Percentiles rank a stretch among this genome's conserved stretches.
phyloP scores from a whole-genome alignment of 192 early-diverging fungal genomes.

The Obelidium mucronatum region DNA sequence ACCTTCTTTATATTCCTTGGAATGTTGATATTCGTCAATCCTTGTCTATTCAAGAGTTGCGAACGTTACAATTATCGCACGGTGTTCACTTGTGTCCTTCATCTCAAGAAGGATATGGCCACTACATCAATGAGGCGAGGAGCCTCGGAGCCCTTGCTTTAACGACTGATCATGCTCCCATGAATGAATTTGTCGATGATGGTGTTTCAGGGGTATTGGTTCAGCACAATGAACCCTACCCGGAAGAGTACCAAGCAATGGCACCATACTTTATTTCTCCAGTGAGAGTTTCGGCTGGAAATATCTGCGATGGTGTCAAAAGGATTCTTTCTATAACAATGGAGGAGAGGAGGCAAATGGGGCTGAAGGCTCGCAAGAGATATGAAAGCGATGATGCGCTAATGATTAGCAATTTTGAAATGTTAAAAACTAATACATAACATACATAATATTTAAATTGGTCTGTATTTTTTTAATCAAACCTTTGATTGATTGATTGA shows the following conservation, averaged over 20 bases:
- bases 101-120: slow-evolving; percentile 8
- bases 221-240: background rate
- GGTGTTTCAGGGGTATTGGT: slow-evolving; percentile 7
- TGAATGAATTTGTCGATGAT: slow-evolving; percentile 21
- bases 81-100: slow-evolving; percentile 21
- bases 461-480: too few species aligned
- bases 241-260: slow-evolving; percentile 1
- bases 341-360: slow-evolving; percentile 12
- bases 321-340: background rate
- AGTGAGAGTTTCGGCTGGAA: background rate
- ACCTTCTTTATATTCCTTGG: background rate
- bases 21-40: background rate
- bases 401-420: slow-evolving; percentile 13
- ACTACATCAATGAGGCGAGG: slow-evolving; percentile 14
- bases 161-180: slow-evolving; percentile 18
- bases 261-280: slow-evolving; percentile 5
- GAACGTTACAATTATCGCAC: background rate
- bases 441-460: too few species aligned
- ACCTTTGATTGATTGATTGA: too few species aligned
- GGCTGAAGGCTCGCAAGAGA: background rate
- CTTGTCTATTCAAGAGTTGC: background rate
- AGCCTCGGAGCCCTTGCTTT: background rate
- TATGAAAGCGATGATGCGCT: slow-evolving; percentile 27
- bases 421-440: too few species aligned
- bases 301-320: background rate